Evolutionary conservation across 495 filamentous ascomycete species (phyloP), one percentile per base, ranked within the genome.

Genomic region (Lentithecium fluviatile): DNA sequence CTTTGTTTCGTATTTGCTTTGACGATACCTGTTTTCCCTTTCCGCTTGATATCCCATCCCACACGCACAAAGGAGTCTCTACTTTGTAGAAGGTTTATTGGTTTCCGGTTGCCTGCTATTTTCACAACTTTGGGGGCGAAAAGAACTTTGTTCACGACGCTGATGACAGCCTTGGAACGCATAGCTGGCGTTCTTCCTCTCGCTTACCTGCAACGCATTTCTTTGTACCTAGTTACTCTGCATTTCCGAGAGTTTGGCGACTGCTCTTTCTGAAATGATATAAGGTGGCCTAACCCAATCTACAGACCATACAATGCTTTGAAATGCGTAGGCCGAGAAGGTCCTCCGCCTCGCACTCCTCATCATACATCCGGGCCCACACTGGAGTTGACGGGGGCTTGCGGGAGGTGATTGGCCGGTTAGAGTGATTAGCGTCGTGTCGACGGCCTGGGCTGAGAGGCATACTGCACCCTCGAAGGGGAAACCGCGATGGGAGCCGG

Each of bases 191-290:
- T 32, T 36, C 36, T 43, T 11, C 24, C 36, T 11, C 38, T 43
- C 45, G 34, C 20, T 54, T 20, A 32, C 26, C 23, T 6, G 11
- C 36, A 34, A n/a, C 51, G 19, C 19, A 42, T 23, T 54, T 54
- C 34, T 26, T 25, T 43, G 29, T 32, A 32, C 29, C 21, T 36
- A 13, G 23, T 54, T 40, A 15, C 19, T 19, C 17, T 3, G 51
- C 51, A 54, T 54, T 54, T 54, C n/a, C 36, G 51, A 54, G 51
- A 52, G 34, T 54, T 43, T 40, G 10, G 19, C 23, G 15, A 36
- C 49, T 43, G 40, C 19, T 6, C 15, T 20, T 43, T 13, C 29
- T 4, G 29, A 32, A 32, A 32, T 32, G 29, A 32, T 32, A 32
- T 32, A 3, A 32, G 29, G 29, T 3, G 29, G 29, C 3, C 29